Base-by-base conservation (phyloP, 148 eudicot genomes). In the Amaranthus cruentus region DNA sequence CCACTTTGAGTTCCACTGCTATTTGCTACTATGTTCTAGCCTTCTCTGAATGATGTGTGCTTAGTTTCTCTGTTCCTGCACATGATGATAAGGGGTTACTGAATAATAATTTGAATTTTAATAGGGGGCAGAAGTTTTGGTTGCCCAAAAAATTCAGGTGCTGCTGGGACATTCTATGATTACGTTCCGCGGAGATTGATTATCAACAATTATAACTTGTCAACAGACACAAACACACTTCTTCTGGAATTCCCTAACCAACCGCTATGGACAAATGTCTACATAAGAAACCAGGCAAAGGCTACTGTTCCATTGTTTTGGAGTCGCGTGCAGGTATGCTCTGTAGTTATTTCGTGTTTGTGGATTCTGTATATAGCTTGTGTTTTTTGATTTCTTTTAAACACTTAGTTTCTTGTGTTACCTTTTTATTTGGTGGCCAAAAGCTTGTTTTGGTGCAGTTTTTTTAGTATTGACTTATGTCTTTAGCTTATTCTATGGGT, bases 161-260 rank as follows among this genome's bases (percentile, higher is more conserved):
- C 86, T 71, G 91, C 97, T 21, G 98, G 98, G 66, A 94, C 98
- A 71, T 91, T 91, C 73, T 94, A 86, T 81, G 98, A 94, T 81
- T 85, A 81, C 28, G 81, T 91, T 76, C 94, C 97, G 70, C 86
- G 93, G 70, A 83, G 89, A 76, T 86, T 91, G 63, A 76, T 84
- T 28, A 80, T 91, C 70, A 76, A 83, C 88, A 91, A 91, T 75
- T 63, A 87, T 70, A 91, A 94, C 80, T 74, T 84, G 81, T 81
- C 98, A 50, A 94, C 98, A 7, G 90, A 88, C 60, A 94, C 98
- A 68, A 86, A 84, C 70, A 94, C 98, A 28, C 91, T 90, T 81
- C 85, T 93, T 75, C 70, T 89, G 51, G 96, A 87, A 77, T 89
- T 94, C 61, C 97, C 97, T 66, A 83, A 88, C 82, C 97, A 85